Percentiles rank a stretch among this genome's conserved stretches.
These are phyloP conservation scores for Suhomyces emberorum DNA, from an alignment of 805 yeast genomes.

Conservation along the genomic window DNA sequence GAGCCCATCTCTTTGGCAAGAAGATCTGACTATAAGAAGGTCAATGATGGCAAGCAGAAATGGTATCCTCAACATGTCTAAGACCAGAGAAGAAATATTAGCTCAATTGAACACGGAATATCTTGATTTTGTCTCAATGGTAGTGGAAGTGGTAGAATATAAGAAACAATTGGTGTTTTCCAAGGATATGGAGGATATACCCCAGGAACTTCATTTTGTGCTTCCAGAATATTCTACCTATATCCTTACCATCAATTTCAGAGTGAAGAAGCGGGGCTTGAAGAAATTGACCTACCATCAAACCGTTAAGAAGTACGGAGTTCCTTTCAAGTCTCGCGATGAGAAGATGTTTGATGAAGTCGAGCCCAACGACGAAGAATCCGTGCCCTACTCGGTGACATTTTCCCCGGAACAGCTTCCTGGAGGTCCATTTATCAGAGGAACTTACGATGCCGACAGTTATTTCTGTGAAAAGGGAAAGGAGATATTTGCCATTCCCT, in stretches of 20 bases:
- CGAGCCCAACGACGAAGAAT: constrained; percentile 14
- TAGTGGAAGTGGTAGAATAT: constrained; percentile 23
- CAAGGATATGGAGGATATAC: constrained; percentile 24
- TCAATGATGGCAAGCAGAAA: too few species aligned
- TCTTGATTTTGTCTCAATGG: constrained; percentile 25
- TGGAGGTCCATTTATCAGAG: constrained; percentile 28
- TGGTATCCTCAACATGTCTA: too few species aligned
- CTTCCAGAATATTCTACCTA: constrained; percentile 27
- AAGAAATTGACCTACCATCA: constrained; percentile 23
- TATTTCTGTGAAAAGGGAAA: constrained; percentile 19
- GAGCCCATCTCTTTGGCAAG: too few species aligned
- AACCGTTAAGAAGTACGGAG: constrained; percentile 25
- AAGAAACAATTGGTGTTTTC: constrained; percentile 19
- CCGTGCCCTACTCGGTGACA: constrained; percentile 15
- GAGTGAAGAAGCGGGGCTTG: constrained; percentile 19
- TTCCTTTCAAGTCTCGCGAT: constrained; percentile 20
- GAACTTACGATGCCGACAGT: constrained; percentile 22
- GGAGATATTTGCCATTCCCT: constrained; percentile 13
- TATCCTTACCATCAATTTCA: constrained; percentile 20
- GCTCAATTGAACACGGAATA: constrained; percentile 20
- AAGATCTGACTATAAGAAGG: too few species aligned
- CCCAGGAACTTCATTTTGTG: constrained; percentile 17
- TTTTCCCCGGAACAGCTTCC: constrained; percentile 29
- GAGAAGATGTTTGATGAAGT: constrained; percentile 15
- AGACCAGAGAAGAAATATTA: constrained; percentile 11